phyloP scores from a whole-genome alignment of 208 protist species.

The Leishmania tarentolae region DNA sequence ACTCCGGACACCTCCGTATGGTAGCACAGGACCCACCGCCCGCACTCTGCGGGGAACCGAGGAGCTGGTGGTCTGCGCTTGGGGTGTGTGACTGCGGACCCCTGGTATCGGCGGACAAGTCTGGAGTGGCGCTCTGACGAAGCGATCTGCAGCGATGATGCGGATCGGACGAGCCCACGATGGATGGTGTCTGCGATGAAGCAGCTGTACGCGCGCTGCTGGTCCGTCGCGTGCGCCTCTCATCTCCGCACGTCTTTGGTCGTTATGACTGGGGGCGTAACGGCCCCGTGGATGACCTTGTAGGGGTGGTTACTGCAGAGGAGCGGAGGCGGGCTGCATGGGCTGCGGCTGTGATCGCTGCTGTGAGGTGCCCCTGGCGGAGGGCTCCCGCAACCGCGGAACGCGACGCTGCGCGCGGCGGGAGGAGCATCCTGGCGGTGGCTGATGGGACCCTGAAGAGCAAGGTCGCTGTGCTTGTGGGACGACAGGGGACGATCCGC shows the following conservation, averaged over 20 bases:
- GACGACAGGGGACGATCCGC: neutral
- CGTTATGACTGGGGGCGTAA: neutral
- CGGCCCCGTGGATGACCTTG: neutral
- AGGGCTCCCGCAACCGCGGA: too few species aligned
- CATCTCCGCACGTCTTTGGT: neutral
- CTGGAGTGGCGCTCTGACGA: neutral
- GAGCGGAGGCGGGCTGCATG: neutral
- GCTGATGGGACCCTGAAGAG: neutral
- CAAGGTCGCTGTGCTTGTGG: neutral
- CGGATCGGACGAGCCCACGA: neutral
- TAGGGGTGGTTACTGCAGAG: neutral
- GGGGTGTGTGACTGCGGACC: too few species aligned
- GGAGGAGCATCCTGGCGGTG: neutral
- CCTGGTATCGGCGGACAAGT: neutral
- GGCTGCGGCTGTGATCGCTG: neutral
- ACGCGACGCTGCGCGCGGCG: too few species aligned
- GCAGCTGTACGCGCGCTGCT: neutral
- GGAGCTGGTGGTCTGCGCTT: neutral
- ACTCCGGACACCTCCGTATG: neutral
- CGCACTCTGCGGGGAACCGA: neutral
- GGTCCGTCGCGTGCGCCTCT: neutral
- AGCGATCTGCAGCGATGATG: neutral
- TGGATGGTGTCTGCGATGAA: neutral
- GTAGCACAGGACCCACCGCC: neutral
- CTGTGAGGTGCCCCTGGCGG: neutral